A percentile compares a stretch with the other conserved stretches of the same genome.
These are phyloP conservation scores for Clohesyomyces aquaticus DNA, from an alignment of 495 filamentous ascomycete species.

Conservation along the genomic window DNA sequence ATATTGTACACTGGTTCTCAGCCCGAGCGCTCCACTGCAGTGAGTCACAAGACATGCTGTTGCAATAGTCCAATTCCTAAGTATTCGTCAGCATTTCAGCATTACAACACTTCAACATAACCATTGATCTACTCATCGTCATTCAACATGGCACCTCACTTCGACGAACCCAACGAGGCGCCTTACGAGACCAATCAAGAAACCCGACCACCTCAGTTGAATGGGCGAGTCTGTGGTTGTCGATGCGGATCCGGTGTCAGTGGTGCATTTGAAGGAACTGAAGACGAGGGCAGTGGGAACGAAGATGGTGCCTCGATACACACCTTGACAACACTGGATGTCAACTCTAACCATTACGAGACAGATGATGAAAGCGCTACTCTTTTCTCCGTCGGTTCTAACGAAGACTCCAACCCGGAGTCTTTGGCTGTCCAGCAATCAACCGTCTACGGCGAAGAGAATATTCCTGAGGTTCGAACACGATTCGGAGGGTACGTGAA, in stretches of 20 bases:
- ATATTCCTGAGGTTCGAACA: constrained; percentile 8
- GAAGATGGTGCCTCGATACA: constrained; percentile 24
- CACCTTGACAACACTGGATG: constrained; percentile 4
- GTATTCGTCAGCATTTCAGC: no score
- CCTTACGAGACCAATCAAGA: constrained; percentile 14
- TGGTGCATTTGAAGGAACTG: background rate
- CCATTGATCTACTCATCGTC: no score
- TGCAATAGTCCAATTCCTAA: no score
- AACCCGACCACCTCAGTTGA: constrained; percentile 33
- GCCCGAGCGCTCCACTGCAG: no score
- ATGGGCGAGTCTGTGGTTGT: constrained; percentile 29
- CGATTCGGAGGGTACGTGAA: constrained; percentile 14
- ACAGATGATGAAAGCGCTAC: constrained; percentile 6
- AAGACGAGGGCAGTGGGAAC: constrained; percentile 12
- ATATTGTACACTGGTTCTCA: no score
- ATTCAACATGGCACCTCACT: constrained; percentile 14
- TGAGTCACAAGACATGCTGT: no score
- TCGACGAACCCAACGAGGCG: background rate
- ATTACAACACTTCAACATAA: no score
- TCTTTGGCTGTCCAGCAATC: background rate
- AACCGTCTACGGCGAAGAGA: background rate
- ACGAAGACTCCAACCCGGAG: background rate
- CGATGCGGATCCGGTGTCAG: constrained; percentile 17
- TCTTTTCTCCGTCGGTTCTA: constrained; percentile 1
- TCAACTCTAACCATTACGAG: constrained; percentile 10